Evolutionary conservation across 2,329 filamentous ascomycete genomes (phyloP).

Genomic region (Biscogniauxia mediterranea): DNA sequence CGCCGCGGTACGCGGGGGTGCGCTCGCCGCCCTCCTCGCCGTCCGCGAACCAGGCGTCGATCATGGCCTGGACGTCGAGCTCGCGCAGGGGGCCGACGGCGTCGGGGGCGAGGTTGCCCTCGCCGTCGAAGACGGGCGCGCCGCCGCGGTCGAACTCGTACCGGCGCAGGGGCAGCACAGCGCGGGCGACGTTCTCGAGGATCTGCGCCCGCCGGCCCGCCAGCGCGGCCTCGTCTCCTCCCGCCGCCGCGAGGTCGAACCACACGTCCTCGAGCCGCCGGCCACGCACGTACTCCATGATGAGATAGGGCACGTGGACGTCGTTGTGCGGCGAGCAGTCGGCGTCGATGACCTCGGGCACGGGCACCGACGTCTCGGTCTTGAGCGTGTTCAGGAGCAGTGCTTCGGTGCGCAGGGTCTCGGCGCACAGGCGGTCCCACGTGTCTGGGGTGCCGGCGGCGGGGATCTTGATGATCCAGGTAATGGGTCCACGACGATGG

Average conservation of each 20-base stretch:
- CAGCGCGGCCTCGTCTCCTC: not conserved
- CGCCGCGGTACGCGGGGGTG: conserved; percentile 13
- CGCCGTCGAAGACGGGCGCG: conserved; percentile 18
- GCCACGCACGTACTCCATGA: conserved; percentile 21
- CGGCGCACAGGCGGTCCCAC: conserved; percentile 18
- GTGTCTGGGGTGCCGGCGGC: conserved; percentile 15
- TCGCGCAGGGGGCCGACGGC: conserved; percentile 14
- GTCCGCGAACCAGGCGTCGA: conserved; percentile 21
- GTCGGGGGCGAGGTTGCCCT: conserved; percentile 4
- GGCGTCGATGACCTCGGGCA: conserved; percentile 24
- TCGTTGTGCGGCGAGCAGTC: conserved; percentile 17
- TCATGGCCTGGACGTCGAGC: conserved; percentile 24
- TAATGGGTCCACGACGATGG: not conserved
- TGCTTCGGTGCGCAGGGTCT: conserved; percentile 22
- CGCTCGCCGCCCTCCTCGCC: conserved; percentile 12
- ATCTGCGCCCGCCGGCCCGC: conserved; percentile 9
- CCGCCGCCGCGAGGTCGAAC: conserved; percentile 15
- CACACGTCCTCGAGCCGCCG: conserved; percentile 22
- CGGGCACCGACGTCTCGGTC: conserved; percentile 18
- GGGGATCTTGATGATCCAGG: conserved; percentile 29
- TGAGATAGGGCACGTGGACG: conserved; percentile 17
- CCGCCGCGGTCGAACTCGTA: conserved; percentile 24
- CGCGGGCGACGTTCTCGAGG: conserved; percentile 17
- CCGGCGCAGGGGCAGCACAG: conserved; percentile 21
- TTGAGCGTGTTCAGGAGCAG: conserved; percentile 20